phyloP scores from a whole-genome alignment of 2,329 filamentous ascomycete species.

The Sclerotinia trifoliorum region DNA sequence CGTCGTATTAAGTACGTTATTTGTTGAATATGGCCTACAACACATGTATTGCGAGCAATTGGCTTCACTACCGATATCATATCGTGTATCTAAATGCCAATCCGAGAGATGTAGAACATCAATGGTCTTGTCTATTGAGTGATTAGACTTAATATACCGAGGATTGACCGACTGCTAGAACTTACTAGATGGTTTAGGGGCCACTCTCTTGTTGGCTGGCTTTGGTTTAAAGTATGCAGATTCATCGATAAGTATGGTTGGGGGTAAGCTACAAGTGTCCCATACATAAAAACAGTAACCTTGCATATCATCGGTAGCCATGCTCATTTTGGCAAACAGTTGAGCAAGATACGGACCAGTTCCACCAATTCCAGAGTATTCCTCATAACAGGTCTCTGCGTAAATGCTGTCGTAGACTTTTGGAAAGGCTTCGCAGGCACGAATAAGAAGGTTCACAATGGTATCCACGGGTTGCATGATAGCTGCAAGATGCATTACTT shows the following conservation, averaged over 20 bases:
- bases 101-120: slow-evolving; percentile 39
- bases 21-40: slow-evolving; percentile 26
- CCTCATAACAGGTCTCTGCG: slow-evolving; percentile 18
- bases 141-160: not conserved
- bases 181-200: slow-evolving; percentile 16
- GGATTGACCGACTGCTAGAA: not conserved
- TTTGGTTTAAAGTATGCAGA: slow-evolving; percentile 20
- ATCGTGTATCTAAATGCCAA: slow-evolving; percentile 38
- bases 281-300: slow-evolving; percentile 18
- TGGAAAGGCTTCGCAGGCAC: slow-evolving; percentile 21
- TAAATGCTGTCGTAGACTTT: slow-evolving; percentile 21
- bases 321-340: slow-evolving; percentile 20
- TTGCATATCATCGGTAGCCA: slow-evolving; percentile 18
- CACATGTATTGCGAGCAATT: slow-evolving; percentile 38
- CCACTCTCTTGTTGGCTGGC: slow-evolving; percentile 16
- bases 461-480: slow-evolving; percentile 19
- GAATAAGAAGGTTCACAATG: slow-evolving; percentile 19
- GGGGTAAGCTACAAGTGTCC: slow-evolving; percentile 16
- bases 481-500: slow-evolving; percentile 21
- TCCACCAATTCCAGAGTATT: slow-evolving; percentile 22
- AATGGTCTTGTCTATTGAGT: slow-evolving; percentile 11
- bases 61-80: slow-evolving; percentile 38
- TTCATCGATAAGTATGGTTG: slow-evolving; percentile 10
- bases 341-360: slow-evolving; percentile 22
- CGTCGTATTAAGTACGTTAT: slow-evolving; percentile 19